Evolutionary conservation across 805 yeast species (phyloP).

Genomic region (Novakomyces olei): DNA sequence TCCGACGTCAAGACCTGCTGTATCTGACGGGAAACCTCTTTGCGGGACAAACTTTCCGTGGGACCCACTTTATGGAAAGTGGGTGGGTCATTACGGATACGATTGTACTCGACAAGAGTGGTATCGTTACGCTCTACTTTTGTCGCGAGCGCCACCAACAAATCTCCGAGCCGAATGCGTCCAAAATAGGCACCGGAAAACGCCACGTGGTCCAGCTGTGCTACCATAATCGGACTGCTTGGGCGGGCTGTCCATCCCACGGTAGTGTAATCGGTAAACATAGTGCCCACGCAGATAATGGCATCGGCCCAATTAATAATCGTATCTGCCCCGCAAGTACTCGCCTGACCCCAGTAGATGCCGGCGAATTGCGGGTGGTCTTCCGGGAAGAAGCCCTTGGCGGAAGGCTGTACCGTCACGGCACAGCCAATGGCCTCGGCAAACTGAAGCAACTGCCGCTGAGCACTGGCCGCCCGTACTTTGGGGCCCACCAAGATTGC

Average conservation of each 20-base stretch:
- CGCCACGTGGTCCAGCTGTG: background rate
- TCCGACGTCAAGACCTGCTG: background rate
- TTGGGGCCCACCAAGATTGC: no score
- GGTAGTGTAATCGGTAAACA: slow-evolving; percentile 5
- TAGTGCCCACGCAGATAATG: slow-evolving; percentile 4
- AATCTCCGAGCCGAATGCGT: slow-evolving; percentile 1
- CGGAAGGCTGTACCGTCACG: no score
- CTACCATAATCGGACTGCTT: background rate
- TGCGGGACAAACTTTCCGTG: background rate
- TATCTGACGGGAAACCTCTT: background rate
- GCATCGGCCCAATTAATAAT: slow-evolving; percentile 3
- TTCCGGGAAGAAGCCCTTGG: no score
- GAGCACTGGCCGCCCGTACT: no score
- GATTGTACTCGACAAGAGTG: no score
- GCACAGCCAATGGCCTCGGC: no score
- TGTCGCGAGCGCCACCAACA: background rate
- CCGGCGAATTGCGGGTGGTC: no score
- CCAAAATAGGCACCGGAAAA: slow-evolving; percentile 1
- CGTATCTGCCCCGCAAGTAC: slow-evolving; percentile 4
- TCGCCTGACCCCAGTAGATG: slow-evolving; percentile 5
- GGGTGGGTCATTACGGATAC: no score
- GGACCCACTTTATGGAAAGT: no score
- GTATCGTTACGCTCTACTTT: slow-evolving; percentile 1
- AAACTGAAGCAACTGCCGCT: no score
- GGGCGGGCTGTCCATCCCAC: slow-evolving; percentile 4